Evolutionary conservation across 495 filamentous ascomycete species (phyloP).

Genomic region (Penicillium silybi): DNA sequence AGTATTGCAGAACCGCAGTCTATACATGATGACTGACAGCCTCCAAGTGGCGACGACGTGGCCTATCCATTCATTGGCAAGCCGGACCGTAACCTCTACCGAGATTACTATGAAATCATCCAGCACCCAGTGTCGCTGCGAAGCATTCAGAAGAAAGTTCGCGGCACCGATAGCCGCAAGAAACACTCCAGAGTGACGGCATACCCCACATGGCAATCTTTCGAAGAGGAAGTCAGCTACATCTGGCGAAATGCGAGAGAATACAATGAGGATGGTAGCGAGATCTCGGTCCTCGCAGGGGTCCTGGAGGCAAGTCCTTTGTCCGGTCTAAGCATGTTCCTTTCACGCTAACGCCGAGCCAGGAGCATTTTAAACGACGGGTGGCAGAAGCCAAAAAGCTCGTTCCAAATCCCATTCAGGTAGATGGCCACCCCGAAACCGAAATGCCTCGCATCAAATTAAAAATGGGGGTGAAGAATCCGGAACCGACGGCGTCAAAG

Average conservation of each 20-base stretch:
- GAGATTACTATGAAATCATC: slow-evolving; percentile 76
- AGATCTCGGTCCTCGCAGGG: slow-evolving; percentile 65
- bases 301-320: slow-evolving; percentile 62
- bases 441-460: slow-evolving; percentile 54
- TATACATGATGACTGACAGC: background rate
- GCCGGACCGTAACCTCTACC: slow-evolving; percentile 26
- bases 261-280: slow-evolving; percentile 87
- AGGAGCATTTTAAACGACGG: slow-evolving; percentile 62
- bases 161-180: slow-evolving; percentile 61
- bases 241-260: slow-evolving; percentile 83
- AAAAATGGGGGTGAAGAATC: slow-evolving; percentile 57
- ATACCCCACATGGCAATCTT: slow-evolving; percentile 72
- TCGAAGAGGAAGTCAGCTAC: slow-evolving; percentile 70
- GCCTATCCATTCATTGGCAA: slow-evolving; percentile 31
- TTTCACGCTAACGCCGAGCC: slow-evolving; percentile 19
- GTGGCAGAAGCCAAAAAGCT: slow-evolving; percentile 64
- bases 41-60: slow-evolving; percentile 26
- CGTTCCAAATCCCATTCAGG: slow-evolving; percentile 60
- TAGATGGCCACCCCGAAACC: slow-evolving; percentile 46
- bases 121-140: slow-evolving; percentile 67
- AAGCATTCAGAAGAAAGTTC: slow-evolving; percentile 64
- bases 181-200: slow-evolving; percentile 62
- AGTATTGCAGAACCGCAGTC: slow-evolving; percentile 18
- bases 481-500: slow-evolving; percentile 45
- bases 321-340: background rate